Evolutionary conservation across 2,329 filamentous ascomycete species (phyloP), one percentile per base, ranked within the genome.

Genomic region (Botrytis byssoidea): DNA sequence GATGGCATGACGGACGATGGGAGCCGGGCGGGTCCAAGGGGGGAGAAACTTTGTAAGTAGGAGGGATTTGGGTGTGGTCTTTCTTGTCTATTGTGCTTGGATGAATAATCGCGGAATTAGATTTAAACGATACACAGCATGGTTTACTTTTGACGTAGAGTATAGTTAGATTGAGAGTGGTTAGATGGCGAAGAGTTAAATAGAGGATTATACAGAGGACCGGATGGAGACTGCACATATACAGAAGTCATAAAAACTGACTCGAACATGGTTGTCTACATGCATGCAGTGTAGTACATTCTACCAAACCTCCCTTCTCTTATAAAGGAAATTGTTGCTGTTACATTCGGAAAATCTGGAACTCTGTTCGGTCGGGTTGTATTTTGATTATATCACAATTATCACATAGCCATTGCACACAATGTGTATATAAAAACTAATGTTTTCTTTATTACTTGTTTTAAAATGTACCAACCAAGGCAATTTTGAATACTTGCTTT

Each of bases 1-100:
- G 77, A 75, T 75, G 82, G 79, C 77, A 64, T 44, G 29, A 78
- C 78, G 12, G 77, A 81, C 42, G 80, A 81, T 77, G 80, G 80
- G 9, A 78, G 75, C 55, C 64, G 80, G 63, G 79, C 80, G 7
- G 80, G 80, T 6, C 67, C 60, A 65, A 73, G 75, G 14, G 80
- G 79, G 2, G 75, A 80, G 75, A 70, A 77, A 14, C 65, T 81
- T 51, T 32, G 61, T 10, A 32, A 18, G 44, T 48, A 44, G 16
- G 37, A 12, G 14, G 44, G 22, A 2, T 48, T 68, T 32, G 51
- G 51, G 18, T 18, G 32, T 25, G 63, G 10, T 20, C 10, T 46
- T 4, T 16, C 10, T 32, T 35, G 63, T 22, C 20, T 8, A 32
- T 25, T n/a, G 5, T 25, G 35, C 22, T 20, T 55, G 29, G 4